Conservation (phyloP, 2,329 filamentous ascomycete genomes). For the Sordariomycetes sp. region DNA sequence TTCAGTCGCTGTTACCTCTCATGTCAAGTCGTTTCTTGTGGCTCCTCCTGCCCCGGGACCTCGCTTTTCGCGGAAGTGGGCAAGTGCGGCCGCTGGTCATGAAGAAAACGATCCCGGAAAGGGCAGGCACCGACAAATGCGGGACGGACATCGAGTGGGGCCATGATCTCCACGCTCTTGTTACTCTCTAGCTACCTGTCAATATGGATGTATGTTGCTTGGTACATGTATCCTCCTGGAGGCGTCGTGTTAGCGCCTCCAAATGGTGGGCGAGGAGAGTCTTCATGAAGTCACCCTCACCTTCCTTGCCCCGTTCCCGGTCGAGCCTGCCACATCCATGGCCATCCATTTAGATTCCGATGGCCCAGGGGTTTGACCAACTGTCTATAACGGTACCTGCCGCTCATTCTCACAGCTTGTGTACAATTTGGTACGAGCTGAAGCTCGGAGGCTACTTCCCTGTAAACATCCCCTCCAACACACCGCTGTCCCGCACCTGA, state of each 20-base stretch:
- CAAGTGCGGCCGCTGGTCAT: neutral
- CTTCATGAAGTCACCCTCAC: neutral
- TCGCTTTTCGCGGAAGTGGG: neutral
- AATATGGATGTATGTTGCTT: neutral
- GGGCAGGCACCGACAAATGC: neutral
- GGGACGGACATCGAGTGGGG: neutral
- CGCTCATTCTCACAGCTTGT: neutral
- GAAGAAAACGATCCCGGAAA: neutral
- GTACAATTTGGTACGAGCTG: neutral
- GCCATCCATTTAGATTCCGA: neutral
- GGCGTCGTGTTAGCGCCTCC: neutral
- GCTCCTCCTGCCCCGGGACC: neutral
- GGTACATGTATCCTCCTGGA: neutral
- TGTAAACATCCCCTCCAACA: neutral
- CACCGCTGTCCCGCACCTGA: neutral
- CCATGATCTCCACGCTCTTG: neutral
- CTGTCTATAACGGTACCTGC: neutral
- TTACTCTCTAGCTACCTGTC: neutral
- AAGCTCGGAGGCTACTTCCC: neutral
- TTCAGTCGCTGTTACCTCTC: neutral
- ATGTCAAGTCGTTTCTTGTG: neutral
- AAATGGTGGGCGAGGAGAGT: neutral
- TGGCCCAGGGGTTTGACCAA: neutral
- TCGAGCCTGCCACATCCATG: neutral
- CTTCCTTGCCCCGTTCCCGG: neutral